Evolutionary conservation across 225 moss, liverwort and hornwort species (phyloP).

Genomic region (Pseudoscleropodium purum): DNA sequence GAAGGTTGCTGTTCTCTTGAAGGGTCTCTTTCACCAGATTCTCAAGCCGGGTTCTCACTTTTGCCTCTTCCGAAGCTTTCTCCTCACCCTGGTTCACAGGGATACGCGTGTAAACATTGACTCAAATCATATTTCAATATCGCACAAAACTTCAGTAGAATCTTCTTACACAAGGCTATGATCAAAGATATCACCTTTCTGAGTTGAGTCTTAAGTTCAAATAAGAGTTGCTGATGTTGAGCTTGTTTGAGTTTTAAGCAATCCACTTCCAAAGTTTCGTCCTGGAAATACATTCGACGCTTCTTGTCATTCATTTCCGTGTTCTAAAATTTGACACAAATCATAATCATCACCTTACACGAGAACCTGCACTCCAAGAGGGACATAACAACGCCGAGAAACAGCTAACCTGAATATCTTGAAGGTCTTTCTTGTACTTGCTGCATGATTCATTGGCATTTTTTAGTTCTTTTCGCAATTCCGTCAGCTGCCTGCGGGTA

Average conservation of each 20-base stretch:
- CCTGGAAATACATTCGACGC: not conserved
- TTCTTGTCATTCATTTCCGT: not conserved
- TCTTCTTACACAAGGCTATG: not conserved
- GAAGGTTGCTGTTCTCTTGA: conserved; percentile 31
- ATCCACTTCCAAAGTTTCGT: conserved; percentile 17
- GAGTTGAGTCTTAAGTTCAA: conserved; percentile 14
- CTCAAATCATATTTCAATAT: not conserved
- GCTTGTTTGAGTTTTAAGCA: conserved; percentile 20
- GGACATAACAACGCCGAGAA: not conserved
- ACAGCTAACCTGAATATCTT: conserved; percentile 27
- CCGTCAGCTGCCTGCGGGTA: conserved; percentile 54
- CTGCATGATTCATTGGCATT: conserved; percentile 20
- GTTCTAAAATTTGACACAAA: not conserved
- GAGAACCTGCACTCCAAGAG: not conserved
- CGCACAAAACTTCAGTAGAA: not conserved
- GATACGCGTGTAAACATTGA: not conserved
- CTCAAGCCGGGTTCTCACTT: conserved; percentile 15
- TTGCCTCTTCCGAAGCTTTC: conserved; percentile 21
- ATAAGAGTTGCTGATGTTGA: conserved; percentile 29
- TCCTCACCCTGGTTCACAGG: conserved; percentile 35
- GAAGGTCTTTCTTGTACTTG: conserved; percentile 29
- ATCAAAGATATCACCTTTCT: conserved; percentile 8
- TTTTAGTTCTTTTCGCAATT: conserved; percentile 41
- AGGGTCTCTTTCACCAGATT: conserved; percentile 37
- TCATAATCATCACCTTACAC: not conserved